A percentile compares a stretch with the other conserved stretches of the same genome.
phyloP scores from a whole-genome alignment of 208 protist species.

The Willaertia magna region DNA sequence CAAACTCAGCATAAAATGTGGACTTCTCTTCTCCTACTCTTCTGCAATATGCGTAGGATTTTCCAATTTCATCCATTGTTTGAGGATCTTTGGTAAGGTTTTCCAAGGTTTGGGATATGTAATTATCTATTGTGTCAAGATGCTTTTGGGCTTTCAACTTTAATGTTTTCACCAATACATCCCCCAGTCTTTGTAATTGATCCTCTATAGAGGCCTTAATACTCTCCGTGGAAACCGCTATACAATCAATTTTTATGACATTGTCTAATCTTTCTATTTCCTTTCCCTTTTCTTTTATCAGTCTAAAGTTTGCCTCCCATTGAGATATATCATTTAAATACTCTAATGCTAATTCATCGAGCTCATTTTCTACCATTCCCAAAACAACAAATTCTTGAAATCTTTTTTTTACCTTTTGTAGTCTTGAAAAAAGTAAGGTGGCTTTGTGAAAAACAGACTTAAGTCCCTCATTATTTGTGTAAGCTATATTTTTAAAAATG shows the following conservation, averaged over 20 bases:
- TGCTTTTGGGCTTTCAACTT: slow-evolving; percentile 58
- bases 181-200: slow-evolving; percentile 65
- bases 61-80: slow-evolving; percentile 76
- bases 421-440: slow-evolving; percentile 63
- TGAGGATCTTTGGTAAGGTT: slow-evolving; percentile 64
- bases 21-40: slow-evolving; percentile 61
- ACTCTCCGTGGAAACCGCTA: slow-evolving; percentile 72
- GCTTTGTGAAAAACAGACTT: slow-evolving; percentile 76
- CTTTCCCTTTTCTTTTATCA: slow-evolving; percentile 83
- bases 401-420: slow-evolving; percentile 59
- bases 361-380: slow-evolving; percentile 55
- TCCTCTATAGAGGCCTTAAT: slow-evolving; percentile 84
- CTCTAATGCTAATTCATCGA: slow-evolving; percentile 68
- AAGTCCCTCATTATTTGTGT: slow-evolving; percentile 65
- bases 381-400: slow-evolving; percentile 74
- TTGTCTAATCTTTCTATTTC: slow-evolving; percentile 80
- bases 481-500: slow-evolving; percentile 71
- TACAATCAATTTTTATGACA: slow-evolving; percentile 76
- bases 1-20: slow-evolving; percentile 61
- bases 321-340: slow-evolving; percentile 73
- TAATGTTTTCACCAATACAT: slow-evolving; percentile 65
- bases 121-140: slow-evolving; percentile 60
- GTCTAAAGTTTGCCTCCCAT: slow-evolving; percentile 81
- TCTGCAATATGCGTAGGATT: slow-evolving; percentile 60
- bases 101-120: slow-evolving; percentile 49